These are phyloP conservation scores for Hypsizygus marmoreus DNA, from an alignment of 768 basidiomycete species.

Conservation along the genomic window DNA sequence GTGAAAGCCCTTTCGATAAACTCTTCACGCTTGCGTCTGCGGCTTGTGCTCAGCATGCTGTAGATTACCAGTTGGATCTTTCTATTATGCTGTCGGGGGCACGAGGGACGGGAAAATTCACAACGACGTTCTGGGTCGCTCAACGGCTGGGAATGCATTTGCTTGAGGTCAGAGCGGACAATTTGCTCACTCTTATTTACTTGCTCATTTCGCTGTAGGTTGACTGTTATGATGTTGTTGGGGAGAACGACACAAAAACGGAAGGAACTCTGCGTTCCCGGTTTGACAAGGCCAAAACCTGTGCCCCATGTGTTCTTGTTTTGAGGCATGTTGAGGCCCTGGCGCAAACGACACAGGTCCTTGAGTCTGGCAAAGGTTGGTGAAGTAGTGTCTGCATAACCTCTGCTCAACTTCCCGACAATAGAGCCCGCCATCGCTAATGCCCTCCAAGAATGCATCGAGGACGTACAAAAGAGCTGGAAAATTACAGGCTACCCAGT, in stretches of 20 bases:
- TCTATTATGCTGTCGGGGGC: slow-evolving; percentile 79
- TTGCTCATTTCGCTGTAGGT: slow-evolving; percentile 48
- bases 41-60: slow-evolving; percentile 53
- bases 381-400: neutral
- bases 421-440: slow-evolving; percentile 62
- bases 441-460: slow-evolving; percentile 64
- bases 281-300: slow-evolving; percentile 75
- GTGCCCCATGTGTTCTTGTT: slow-evolving; percentile 84
- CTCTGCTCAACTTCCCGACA: slow-evolving; percentile 2
- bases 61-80: slow-evolving; percentile 63
- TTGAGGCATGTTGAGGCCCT: slow-evolving; percentile 83
- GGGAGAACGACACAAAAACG: slow-evolving; percentile 75
- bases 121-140: slow-evolving; percentile 56
- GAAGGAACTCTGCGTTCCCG: slow-evolving; percentile 71
- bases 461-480: slow-evolving; percentile 57
- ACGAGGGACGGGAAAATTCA: slow-evolving; percentile 81
- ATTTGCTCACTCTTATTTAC: neutral
- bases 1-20: slow-evolving; percentile 42
- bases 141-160: slow-evolving; percentile 73
- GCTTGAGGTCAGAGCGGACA: slow-evolving; percentile 60
- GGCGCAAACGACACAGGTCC: slow-evolving; percentile 61
- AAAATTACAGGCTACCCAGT: slow-evolving; percentile 68
- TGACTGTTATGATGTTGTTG: slow-evolving; percentile 82
- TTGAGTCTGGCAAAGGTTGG: slow-evolving; percentile 68
- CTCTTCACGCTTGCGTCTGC: slow-evolving; percentile 63